phyloP scores from a whole-genome alignment of 2,329 filamentous ascomycete species.

The Didymella keratinophila region DNA sequence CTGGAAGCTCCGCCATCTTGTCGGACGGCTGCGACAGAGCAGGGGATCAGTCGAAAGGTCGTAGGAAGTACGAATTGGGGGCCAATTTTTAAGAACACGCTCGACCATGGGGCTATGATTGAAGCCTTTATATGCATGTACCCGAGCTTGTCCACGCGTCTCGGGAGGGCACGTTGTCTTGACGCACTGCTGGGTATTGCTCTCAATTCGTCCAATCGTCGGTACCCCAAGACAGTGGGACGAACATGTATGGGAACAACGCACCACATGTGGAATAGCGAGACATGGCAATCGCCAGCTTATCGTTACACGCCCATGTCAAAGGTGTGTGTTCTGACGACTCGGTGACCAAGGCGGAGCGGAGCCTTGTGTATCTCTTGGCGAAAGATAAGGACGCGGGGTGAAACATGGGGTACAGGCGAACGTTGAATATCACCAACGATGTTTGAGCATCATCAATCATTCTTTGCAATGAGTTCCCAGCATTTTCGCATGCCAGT shows the following conservation, averaged over 20 bases:
- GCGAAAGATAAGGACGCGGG: constrained; percentile 41
- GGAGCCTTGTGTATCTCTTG: constrained; percentile 31
- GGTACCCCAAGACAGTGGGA: neutral
- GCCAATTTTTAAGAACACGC: neutral
- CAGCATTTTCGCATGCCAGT: constrained; percentile 51
- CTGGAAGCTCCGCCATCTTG: constrained; percentile 37
- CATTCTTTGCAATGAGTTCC: constrained; percentile 29
- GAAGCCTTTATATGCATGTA: constrained; percentile 23
- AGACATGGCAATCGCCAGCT: constrained; percentile 20
- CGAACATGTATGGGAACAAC: constrained; percentile 24
- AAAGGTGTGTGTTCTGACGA: constrained; percentile 28
- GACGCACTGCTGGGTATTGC: constrained; percentile 10
- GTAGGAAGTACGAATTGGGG: neutral
- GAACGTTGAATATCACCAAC: neutral
- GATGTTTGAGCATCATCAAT: neutral
- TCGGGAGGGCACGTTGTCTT: constrained; percentile 3
- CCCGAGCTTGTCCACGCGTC: constrained; percentile 21
- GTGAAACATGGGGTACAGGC: constrained; percentile 22
- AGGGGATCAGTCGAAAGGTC: neutral
- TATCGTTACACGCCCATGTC: constrained; percentile 33
- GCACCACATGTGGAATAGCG: constrained; percentile 31
- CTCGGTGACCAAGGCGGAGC: constrained; percentile 29
- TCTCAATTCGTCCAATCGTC: constrained; percentile 21
- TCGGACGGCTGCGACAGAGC: neutral
- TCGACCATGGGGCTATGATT: neutral